Base-by-base conservation (phyloP, 345 rosid genomes). In the Odontarrhena argentea region DNA sequence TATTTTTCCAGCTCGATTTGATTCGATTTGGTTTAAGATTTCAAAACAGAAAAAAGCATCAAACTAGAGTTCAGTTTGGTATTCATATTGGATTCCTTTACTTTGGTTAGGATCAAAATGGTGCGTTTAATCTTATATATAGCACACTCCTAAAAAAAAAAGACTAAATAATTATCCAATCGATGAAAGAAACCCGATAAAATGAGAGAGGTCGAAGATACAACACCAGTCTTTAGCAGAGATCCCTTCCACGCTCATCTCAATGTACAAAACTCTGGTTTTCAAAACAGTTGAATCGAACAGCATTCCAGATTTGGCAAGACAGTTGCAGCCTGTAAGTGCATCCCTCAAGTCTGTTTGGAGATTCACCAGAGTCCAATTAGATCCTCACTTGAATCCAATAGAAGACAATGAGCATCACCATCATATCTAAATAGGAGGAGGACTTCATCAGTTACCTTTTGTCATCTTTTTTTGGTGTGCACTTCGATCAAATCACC, bases 401-500 rank as follows among this genome's bases (percentile, higher is more conserved):
- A 12, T 40, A 2, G 10, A 57, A 54, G 46, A 40, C 1, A 71
- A 36, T 52, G 52, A 40, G 44, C 13, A 68, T 53, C 30, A 65
- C 9, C n/a, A 36, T 51, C 13, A 34, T 24, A 50, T 42, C 26
- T 24, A 13, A 64, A 14, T 26, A 49, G 6, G 6, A 40, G 3
- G 42, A 50, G 0, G 46, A 57, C 25, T 51, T 73, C 24, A 65
- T 60, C 7, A 37, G 40, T 38, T 67, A 67, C 73, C 64, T 53
- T 47, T 74, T 46, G 51, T 88, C 83, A 87, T 45, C 79, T 74
- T 50, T 80, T 79, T 81, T 77, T 88, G 34, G 49, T 54, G 73
- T 81, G 80, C 56, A 88, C 98, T 83, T 88, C 95, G 64, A 93
- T 82, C 49, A 90, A 86, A 79, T 93, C 98, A 34, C 82, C 75